These are phyloP conservation scores for Myxozyma lipomycoides DNA, from an alignment of 805 yeast species.

Conservation along the genomic window DNA sequence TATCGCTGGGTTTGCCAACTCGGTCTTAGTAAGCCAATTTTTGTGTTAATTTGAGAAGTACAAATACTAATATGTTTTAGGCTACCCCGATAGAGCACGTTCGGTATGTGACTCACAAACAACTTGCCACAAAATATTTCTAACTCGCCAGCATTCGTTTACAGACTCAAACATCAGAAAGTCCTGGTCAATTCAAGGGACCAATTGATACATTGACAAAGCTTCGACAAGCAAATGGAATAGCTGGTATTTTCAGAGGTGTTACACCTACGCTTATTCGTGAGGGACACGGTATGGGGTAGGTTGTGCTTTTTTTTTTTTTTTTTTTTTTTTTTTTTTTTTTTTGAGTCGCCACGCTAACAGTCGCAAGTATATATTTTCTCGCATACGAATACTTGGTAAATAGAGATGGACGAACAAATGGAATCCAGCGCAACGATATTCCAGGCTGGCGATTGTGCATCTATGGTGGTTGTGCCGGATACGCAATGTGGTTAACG, in stretches of 20 bases:
- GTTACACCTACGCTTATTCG: slow-evolving; percentile 75
- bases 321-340: background rate
- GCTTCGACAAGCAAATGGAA: slow-evolving; percentile 52
- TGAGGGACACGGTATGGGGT: slow-evolving; percentile 84
- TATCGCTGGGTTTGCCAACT: slow-evolving; percentile 89
- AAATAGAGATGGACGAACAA: slow-evolving; percentile 50
- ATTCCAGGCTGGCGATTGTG: slow-evolving; percentile 88
- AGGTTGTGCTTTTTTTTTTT: background rate
- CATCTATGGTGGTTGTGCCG: slow-evolving; percentile 83
- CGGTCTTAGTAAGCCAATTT: slow-evolving; percentile 46
- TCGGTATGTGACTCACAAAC: slow-evolving; percentile 15
- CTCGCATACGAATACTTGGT: slow-evolving; percentile 86
- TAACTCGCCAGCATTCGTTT: slow-evolving; percentile 75
- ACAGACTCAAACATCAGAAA: slow-evolving; percentile 70
- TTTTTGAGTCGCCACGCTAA: no score
- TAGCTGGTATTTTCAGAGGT: slow-evolving; percentile 70
- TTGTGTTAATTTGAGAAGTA: background rate
- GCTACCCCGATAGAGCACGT: slow-evolving; percentile 26
- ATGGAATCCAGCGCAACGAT: slow-evolving; percentile 55
- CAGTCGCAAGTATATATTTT: slow-evolving; percentile 50
- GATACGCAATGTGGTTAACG: slow-evolving; percentile 81
- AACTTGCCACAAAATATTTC: no score
- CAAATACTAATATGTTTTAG: background rate
- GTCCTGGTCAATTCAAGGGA: slow-evolving; percentile 56
- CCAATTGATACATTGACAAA: slow-evolving; percentile 69